Base-by-base conservation (phyloP, 2,329 filamentous ascomycete species). In the Sclerotiophoma versabilis region DNA sequence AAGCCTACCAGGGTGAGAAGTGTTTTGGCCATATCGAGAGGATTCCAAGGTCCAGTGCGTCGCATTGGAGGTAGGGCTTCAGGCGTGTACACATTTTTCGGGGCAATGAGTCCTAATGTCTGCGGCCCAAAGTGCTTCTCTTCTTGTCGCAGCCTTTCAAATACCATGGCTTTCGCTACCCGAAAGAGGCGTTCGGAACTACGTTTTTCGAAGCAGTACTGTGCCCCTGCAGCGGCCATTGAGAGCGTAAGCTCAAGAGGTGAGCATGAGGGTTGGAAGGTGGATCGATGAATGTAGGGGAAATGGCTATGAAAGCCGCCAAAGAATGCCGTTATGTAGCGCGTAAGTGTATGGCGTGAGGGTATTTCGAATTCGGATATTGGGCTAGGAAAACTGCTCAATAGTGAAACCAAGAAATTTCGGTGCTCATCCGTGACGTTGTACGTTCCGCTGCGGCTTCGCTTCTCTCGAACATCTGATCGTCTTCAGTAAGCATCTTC, bases 251-350 rank as follows among this genome's bases (percentile, higher is more conserved):
- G 61, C 39, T 72, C 70, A 17, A 71, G 41, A 2, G 71, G 69
- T 9, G 69, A 70, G 32, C 60, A 62, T 30, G 64, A 65, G 12
- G 68, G 65, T 27, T 68, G 63, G 33, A 69, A 74, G 8, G 69
- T 74, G 4, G 70, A 68, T 32, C 59, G 55, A 34, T 74, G 70
- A 12, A 74, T 68, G 48, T 73, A 72, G 0, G 70, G 70, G 14
- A 71, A 69, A 44, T 73, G 70, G 10, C 66, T 67, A 14, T 73
- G 70, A 33, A 72, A 74, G 27, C 72, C 58, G 2, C 57, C 42
- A 23, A 72, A 72, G 44, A 70, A 72, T 7, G 66, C 68, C 2
- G 66, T 71, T 19, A 72, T 66, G 33, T 72, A 71, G 22, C 69
- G 60, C 2, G 69, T 69, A 14, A 71, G 54, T 9, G 69, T 60